Evolutionary conservation across 2,329 filamentous ascomycete genomes (phyloP).

Genomic region (Samsoniella hepiali): DNA sequence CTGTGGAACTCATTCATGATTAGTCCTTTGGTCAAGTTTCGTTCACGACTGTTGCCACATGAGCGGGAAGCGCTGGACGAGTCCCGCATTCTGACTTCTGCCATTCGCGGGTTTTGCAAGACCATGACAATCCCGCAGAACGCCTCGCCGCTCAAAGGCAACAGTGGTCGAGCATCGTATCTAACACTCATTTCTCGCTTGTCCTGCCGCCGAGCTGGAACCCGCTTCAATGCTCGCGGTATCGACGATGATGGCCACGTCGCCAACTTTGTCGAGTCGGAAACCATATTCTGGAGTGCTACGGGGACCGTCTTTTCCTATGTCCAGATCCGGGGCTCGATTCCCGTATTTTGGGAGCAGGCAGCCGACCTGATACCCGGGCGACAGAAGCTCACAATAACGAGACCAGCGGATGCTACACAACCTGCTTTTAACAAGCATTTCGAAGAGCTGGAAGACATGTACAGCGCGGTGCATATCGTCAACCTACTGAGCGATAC

Average conservation of each 20-base stretch:
- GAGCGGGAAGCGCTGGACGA: slow-evolving; percentile 79
- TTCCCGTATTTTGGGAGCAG: slow-evolving; percentile 98
- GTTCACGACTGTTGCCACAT: slow-evolving; percentile 70
- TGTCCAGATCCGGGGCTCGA: slow-evolving; percentile 85
- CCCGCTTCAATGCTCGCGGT: slow-evolving; percentile 92
- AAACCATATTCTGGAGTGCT: slow-evolving; percentile 86
- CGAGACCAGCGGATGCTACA: slow-evolving; percentile 82
- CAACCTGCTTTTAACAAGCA: slow-evolving; percentile 96
- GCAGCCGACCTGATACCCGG: slow-evolving; percentile 80
- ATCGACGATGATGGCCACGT: slow-evolving; percentile 98
- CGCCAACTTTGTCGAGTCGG: slow-evolving; percentile 97
- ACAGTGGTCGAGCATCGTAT: slow-evolving; percentile 72
- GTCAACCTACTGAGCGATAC: slow-evolving; percentile 91
- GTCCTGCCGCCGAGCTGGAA: slow-evolving; percentile 87
- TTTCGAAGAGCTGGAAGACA: slow-evolving; percentile 79
- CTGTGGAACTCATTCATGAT: slow-evolving; percentile 99
- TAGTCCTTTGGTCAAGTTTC: slow-evolving; percentile 82
- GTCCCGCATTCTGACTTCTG: slow-evolving; percentile 85
- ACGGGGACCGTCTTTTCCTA: slow-evolving; percentile 83
- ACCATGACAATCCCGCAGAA: slow-evolving; percentile 81
- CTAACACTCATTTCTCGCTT: slow-evolving; percentile 88
- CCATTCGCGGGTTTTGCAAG: slow-evolving; percentile 87
- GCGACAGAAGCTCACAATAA: slow-evolving; percentile 91
- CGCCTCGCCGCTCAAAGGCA: slow-evolving; percentile 65
- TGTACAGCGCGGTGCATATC: slow-evolving; percentile 87